Percentiles rank a stretch among this genome's conserved stretches.
These are phyloP conservation scores for Guyanaporus albipodus DNA, from an alignment of 768 basidiomycete genomes.

Conservation along the genomic window DNA sequence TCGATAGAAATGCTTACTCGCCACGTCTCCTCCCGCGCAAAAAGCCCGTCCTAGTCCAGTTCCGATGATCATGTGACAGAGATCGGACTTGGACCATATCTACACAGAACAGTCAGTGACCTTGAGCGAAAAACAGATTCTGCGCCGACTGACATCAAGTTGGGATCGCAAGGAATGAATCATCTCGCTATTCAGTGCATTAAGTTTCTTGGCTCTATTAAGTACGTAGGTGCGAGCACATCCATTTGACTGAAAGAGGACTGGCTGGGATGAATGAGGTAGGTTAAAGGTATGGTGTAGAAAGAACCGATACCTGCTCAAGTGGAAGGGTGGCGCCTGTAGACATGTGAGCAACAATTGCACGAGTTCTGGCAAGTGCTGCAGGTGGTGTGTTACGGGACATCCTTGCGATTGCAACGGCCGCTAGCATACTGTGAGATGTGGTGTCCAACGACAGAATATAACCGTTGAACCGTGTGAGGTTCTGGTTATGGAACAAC, in stretches of 20 bases:
- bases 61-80: constrained; percentile 70
- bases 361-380: constrained; percentile 28
- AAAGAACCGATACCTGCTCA: constrained; percentile 22
- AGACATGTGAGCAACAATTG: constrained; percentile 36
- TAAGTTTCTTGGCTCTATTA: constrained; percentile 76
- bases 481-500: too few species aligned
- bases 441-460: not conserved
- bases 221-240: constrained; percentile 67
- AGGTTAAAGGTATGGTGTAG: not conserved
- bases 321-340: constrained; percentile 16
- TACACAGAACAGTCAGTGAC: too few species aligned
- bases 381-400: constrained; percentile 24
- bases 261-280: constrained; percentile 37
- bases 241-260: constrained; percentile 67
- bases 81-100: constrained; percentile 73
- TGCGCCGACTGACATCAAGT: constrained; percentile 56
- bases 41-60: constrained; percentile 74
- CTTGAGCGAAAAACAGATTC: not conserved
- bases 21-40: constrained; percentile 94
- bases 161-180: constrained; percentile 63
- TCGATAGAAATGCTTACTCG: constrained; percentile 48
- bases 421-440: constrained; percentile 27
- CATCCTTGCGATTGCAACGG: constrained; percentile 27
- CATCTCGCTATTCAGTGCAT: constrained; percentile 81
- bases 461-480: not conserved